Evolutionary conservation across 345 rosid species (phyloP).

Genomic region (Citrus reticulata): DNA sequence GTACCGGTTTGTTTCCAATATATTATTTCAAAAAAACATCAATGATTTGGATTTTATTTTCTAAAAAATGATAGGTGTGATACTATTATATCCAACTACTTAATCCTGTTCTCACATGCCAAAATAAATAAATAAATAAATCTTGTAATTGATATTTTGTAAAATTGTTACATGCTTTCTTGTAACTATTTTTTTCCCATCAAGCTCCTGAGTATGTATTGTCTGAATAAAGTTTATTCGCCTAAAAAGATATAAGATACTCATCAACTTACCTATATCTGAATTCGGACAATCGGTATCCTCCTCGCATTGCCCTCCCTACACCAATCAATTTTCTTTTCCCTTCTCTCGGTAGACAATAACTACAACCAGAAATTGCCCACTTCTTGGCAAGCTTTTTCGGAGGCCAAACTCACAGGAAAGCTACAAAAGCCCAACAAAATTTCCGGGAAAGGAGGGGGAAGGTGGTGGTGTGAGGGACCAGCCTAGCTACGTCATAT

Average conservation of each 20-base stretch:
- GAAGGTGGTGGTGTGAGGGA: not conserved
- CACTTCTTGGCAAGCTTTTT: slow-evolving; percentile 8
- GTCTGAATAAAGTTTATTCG: not conserved
- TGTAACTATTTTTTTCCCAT: too few species aligned
- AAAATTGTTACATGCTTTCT: not conserved
- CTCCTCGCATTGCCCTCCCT: not conserved
- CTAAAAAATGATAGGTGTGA: not conserved
- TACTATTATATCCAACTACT: not conserved
- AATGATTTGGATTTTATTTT: not conserved
- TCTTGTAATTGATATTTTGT: not conserved
- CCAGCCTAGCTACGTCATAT: not conserved
- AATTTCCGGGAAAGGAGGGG: not conserved
- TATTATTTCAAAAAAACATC: not conserved
- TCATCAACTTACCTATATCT: slow-evolving; percentile 1
- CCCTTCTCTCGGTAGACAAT: slow-evolving; percentile 20
- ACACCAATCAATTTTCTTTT: slow-evolving; percentile 8
- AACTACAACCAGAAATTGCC: not conserved
- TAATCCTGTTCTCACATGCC: not conserved
- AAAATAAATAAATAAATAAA: not conserved
- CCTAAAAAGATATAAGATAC: not conserved
- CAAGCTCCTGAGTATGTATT: not conserved
- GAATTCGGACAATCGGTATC: not conserved
- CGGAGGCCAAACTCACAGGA: not conserved
- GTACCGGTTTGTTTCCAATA: not conserved
- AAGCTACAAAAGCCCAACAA: not conserved